phyloP scores from a whole-genome alignment of 352 stramenopile genomes.

The Salisapilia sapeloensis region DNA sequence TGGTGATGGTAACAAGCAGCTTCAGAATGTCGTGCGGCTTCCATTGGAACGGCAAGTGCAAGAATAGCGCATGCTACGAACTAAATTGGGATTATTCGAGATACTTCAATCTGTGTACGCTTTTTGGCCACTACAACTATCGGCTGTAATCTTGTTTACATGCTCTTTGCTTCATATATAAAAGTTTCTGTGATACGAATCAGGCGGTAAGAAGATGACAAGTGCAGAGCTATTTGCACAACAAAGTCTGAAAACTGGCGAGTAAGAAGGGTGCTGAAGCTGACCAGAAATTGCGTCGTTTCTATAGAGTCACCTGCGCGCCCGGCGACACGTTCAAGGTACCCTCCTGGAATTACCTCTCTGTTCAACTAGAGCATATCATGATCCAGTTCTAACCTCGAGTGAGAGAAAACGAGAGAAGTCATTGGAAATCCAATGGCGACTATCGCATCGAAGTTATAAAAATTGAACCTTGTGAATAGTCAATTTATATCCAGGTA shows the following conservation, averaged over 20 bases:
- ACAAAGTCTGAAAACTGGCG: constrained; percentile 9
- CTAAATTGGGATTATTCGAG: no score
- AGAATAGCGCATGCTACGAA: no score
- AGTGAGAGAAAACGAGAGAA: constrained; percentile 9
- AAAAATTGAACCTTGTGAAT: no score
- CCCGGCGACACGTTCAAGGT: constrained; percentile 12
- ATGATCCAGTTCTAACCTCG: constrained; percentile 12
- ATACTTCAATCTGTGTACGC: no score
- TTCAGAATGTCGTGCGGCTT: no score
- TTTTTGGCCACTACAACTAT: no score
- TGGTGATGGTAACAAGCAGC: constrained; percentile 1
- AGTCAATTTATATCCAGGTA: no score
- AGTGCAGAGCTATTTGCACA: constrained; percentile 9
- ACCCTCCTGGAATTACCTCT: constrained; percentile 8
- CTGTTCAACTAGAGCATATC: constrained; percentile 13
- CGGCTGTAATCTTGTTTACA: no score
- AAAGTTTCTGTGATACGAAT: no score
- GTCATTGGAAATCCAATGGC: constrained; percentile 11
- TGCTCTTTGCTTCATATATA: no score
- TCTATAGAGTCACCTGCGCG: constrained; percentile 9
- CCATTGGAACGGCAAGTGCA: no score
- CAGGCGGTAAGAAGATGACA: constrained; percentile 8
- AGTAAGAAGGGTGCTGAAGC: constrained; percentile 13
- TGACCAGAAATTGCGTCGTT: constrained; percentile 9
- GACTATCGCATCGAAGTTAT: constrained; percentile 18